phyloP scores from a whole-genome alignment of 352 stramenopile species.

The Saprolegnia diclina region DNA sequence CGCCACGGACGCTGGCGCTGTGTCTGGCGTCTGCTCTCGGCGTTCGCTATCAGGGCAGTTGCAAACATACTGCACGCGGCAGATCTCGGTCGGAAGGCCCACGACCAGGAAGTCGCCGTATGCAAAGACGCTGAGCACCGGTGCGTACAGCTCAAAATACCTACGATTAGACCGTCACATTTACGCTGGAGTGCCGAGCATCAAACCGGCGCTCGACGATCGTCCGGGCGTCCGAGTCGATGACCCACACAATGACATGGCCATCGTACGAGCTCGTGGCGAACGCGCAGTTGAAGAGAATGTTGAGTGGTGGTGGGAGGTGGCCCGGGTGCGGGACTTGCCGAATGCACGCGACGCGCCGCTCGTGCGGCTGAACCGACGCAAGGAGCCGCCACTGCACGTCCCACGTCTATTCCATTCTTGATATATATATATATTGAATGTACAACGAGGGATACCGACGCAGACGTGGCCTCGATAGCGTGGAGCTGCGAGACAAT shows the following conservation, averaged over 20 bases:
- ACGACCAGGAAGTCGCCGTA: constrained; percentile 1
- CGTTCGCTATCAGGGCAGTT: neutral
- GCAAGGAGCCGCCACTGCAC: constrained; percentile 9
- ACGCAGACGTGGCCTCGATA: neutral
- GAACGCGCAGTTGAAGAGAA: constrained; percentile 22
- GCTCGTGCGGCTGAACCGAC: neutral
- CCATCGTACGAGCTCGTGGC: constrained; percentile 16
- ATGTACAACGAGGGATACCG: too few species aligned
- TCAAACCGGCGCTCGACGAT: constrained; percentile 14
- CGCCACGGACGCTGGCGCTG: neutral
- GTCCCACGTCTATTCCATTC: constrained; percentile 15
- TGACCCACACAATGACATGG: constrained; percentile 24
- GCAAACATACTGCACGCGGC: constrained; percentile 8
- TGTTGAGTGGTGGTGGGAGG: constrained; percentile 12
- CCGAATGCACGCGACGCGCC: constrained; percentile 6
- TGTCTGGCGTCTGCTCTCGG: neutral
- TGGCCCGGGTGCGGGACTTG: constrained; percentile 14
- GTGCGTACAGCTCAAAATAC: constrained; percentile 25
- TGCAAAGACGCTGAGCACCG: constrained; percentile 10
- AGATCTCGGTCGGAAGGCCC: constrained; percentile 12
- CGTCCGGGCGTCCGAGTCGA: neutral
- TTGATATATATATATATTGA: too few species aligned
- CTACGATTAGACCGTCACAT: neutral
- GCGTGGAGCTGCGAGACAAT: constrained; percentile 1
- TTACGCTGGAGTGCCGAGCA: neutral